Percentiles rank a stretch among this genome's conserved stretches.
Conservation (phyloP, 208 protist species). For the Acanthamoeba castellanii region DNA sequence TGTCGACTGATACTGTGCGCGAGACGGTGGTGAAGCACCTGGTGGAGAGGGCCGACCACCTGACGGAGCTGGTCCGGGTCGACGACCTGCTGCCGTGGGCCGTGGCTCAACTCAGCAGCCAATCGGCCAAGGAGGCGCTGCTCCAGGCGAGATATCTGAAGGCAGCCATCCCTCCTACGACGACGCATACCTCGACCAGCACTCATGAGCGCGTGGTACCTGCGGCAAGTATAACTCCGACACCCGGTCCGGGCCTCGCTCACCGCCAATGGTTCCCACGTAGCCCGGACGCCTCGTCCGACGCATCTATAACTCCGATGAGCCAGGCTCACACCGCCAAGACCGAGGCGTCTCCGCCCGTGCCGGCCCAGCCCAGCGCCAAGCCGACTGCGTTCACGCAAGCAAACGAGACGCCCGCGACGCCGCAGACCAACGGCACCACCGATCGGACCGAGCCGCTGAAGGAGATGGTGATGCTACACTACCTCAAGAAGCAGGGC, state of each 20-base stretch:
- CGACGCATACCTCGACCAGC: background rate
- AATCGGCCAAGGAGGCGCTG: background rate
- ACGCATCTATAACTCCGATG: too few species aligned
- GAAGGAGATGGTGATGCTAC: background rate
- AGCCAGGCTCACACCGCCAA: too few species aligned
- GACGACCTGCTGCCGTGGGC: background rate
- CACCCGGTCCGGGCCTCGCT: background rate
- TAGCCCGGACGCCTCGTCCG: too few species aligned
- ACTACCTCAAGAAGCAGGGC: background rate
- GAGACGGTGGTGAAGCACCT: background rate
- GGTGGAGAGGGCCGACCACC: background rate
- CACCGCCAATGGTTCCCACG: background rate
- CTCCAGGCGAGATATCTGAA: background rate
- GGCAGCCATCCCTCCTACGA: background rate
- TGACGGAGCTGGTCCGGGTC: background rate
- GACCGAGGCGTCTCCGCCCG: background rate
- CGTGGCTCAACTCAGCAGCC: background rate
- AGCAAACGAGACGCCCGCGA: too few species aligned
- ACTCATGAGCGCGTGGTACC: background rate
- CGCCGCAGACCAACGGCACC: background rate
- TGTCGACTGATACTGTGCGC: background rate
- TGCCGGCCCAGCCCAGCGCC: too few species aligned
- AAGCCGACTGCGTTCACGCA: too few species aligned
- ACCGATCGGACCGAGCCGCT: background rate
- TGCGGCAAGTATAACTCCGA: too few species aligned